Percentiles rank a stretch among this genome's conserved stretches.
phyloP scores from a whole-genome alignment of 2,329 filamentous ascomycete genomes.

The Geosmithia morbida region DNA sequence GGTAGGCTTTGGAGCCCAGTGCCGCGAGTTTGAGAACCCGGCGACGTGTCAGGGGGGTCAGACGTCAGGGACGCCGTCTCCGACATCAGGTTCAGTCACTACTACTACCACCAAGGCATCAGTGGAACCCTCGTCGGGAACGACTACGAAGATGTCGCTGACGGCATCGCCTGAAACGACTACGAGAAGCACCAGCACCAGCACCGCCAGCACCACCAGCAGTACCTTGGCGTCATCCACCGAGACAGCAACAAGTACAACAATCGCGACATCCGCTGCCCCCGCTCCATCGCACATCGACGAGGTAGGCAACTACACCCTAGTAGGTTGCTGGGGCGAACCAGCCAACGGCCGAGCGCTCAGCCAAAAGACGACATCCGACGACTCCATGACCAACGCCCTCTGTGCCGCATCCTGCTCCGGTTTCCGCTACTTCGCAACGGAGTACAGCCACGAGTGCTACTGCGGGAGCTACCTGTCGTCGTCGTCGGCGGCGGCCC shows the following conservation, averaged over 20 bases:
- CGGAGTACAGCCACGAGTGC: slow-evolving; percentile 23
- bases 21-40: slow-evolving; percentile 17
- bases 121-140: too few species aligned
- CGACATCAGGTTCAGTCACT: too few species aligned
- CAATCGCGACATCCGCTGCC: slow-evolving; percentile 7
- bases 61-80: too few species aligned
- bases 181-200: slow-evolving; percentile 13
- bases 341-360: slow-evolving; percentile 19
- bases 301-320: slow-evolving; percentile 12
- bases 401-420: slow-evolving; percentile 18
- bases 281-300: slow-evolving; percentile 12
- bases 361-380: slow-evolving; percentile 9
- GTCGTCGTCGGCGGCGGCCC: slow-evolving; percentile 10
- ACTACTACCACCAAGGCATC: too few species aligned
- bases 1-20: slow-evolving; percentile 27
- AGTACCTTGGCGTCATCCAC: slow-evolving; percentile 19
- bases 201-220: too few species aligned
- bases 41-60: too few species aligned
- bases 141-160: too few species aligned
- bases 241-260: slow-evolving; percentile 11
- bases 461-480: slow-evolving; percentile 20
- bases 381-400: slow-evolving; percentile 17
- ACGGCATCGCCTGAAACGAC: slow-evolving; percentile 24
- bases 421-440: slow-evolving; percentile 24
- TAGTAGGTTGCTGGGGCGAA: slow-evolving; percentile 26